A percentile compares a stretch with the other conserved stretches of the same genome.
Evolutionary conservation across 106 monocot species (phyloP).

Genomic region (Dendrobium nobile): DNA sequence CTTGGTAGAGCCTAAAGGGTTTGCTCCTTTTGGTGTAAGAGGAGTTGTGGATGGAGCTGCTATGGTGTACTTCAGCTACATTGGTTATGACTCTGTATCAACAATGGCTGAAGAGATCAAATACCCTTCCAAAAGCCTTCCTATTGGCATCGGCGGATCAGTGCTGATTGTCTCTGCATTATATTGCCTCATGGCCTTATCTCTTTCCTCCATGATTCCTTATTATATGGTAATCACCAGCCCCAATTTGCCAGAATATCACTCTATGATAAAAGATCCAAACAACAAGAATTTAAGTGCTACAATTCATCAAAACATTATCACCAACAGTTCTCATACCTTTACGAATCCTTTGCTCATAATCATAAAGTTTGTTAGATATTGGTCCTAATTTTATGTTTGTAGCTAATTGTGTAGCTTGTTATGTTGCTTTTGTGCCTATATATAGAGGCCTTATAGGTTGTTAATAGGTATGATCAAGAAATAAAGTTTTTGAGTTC

Average conservation of each 20-base stretch:
- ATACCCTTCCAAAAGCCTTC: constrained; percentile 49
- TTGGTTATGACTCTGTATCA: constrained; percentile 74
- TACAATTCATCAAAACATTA: neutral
- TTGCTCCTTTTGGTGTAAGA: constrained; percentile 52
- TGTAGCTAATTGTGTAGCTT: too few relatives aligned
- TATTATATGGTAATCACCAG: constrained; percentile 39
- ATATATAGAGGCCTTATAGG: too few relatives aligned
- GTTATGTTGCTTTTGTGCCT: too few relatives aligned
- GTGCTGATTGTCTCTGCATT: constrained; percentile 57
- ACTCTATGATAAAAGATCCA: neutral
- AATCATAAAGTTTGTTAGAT: neutral
- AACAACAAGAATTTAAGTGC: neutral
- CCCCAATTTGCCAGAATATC: neutral
- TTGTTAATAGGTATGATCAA: too few relatives aligned
- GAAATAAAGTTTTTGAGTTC: too few relatives aligned
- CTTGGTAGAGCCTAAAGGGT: constrained; percentile 33
- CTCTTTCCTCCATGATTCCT: constrained; percentile 55
- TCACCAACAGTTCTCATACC: neutral
- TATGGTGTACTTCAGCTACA: constrained; percentile 74
- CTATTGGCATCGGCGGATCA: constrained; percentile 61
- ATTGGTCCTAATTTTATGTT: too few relatives aligned
- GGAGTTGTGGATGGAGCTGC: constrained; percentile 68
- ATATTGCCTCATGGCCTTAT: constrained; percentile 60
- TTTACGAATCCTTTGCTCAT: neutral
- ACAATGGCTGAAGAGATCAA: constrained; percentile 73